phyloP scores from a whole-genome alignment of 192 early-diverging fungal species.

The Podila minutissima region DNA sequence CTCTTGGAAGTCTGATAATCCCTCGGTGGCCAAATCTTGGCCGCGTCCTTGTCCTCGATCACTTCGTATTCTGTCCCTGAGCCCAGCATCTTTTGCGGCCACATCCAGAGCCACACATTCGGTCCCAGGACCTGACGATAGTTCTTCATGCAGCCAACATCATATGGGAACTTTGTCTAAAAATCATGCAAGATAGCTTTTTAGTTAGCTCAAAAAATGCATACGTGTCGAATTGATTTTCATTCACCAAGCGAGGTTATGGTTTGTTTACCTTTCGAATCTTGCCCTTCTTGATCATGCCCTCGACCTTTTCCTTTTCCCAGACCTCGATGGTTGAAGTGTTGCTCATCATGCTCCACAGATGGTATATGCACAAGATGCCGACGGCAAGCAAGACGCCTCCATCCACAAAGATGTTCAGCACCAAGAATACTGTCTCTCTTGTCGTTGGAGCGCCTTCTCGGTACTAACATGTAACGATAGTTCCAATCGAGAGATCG shows the following conservation, averaged over 20 bases:
- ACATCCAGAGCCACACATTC: slow-evolving; percentile 71
- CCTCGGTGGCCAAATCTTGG: slow-evolving; percentile 75
- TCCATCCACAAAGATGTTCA: slow-evolving; percentile 77
- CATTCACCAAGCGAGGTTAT: background rate
- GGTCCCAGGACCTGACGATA: slow-evolving; percentile 73
- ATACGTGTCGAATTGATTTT: background rate
- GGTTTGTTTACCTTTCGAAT: slow-evolving; percentile 56
- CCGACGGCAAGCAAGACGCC: slow-evolving; percentile 77
- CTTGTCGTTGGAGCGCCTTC: slow-evolving; percentile 60
- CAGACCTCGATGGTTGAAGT: slow-evolving; percentile 88
- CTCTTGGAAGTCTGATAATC: slow-evolving; percentile 63
- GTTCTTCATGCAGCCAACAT: slow-evolving; percentile 77
- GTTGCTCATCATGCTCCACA: slow-evolving; percentile 75
- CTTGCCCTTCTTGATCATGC: slow-evolving; percentile 68
- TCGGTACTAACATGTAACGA: slow-evolving; percentile 20
- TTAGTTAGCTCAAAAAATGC: too few relatives aligned
- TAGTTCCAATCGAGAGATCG: background rate
- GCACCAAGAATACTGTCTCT: slow-evolving; percentile 77
- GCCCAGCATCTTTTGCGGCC: slow-evolving; percentile 65
- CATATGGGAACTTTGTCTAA: slow-evolving; percentile 75
- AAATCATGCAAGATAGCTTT: background rate
- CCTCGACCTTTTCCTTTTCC: slow-evolving; percentile 76
- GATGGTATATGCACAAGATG: slow-evolving; percentile 73
- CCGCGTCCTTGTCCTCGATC: slow-evolving; percentile 50
- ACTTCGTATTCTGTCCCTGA: slow-evolving; percentile 78